These are phyloP conservation scores for Colletotrichum tanaceti DNA, from an alignment of 2,329 filamentous ascomycete genomes.

Conservation along the genomic window DNA sequence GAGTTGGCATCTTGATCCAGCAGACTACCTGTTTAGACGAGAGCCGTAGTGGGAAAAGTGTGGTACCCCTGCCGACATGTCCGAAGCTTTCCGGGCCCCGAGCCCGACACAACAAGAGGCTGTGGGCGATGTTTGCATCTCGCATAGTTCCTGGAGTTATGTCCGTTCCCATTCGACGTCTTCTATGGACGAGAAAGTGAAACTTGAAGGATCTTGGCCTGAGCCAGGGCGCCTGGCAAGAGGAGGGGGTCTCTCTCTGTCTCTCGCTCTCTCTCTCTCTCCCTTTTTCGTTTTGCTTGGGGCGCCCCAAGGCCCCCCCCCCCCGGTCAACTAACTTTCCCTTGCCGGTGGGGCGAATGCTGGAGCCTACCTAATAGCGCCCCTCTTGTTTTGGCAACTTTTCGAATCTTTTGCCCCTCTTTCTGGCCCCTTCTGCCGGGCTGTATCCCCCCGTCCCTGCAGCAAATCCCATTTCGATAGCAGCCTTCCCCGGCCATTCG, in stretches of 20 bases:
- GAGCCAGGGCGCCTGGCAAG: not conserved
- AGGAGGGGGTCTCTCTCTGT: not conserved
- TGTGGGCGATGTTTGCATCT: not conserved
- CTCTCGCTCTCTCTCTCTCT: not conserved
- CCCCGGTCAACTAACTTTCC: not conserved
- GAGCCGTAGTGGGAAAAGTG: not conserved
- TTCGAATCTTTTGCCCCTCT: slow-evolving; percentile 13
- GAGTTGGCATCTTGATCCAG: slow-evolving; percentile 5
- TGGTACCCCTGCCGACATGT: slow-evolving; percentile 27
- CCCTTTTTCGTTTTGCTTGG: too few species aligned
- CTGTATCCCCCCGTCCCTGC: slow-evolving; percentile 24
- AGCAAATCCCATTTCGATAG: slow-evolving; percentile 17
- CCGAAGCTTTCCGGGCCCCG: slow-evolving; percentile 18
- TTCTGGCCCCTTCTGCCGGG: slow-evolving; percentile 10
- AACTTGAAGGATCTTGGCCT: not conserved
- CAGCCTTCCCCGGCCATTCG: slow-evolving; percentile 18
- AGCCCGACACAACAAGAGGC: slow-evolving; percentile 1
- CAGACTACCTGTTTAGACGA: not conserved
- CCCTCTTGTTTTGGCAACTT: slow-evolving; percentile 23
- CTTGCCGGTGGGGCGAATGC: slow-evolving; percentile 29
- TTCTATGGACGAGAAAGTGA: not conserved
- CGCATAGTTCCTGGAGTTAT: not conserved
- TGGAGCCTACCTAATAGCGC: too few species aligned
- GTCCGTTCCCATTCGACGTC: not conserved
- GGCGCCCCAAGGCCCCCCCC: not conserved